These are phyloP conservation scores for Thermomucor indicae-seudaticae DNA, from an alignment of 371 early-diverging fungal species.

Conservation along the genomic window DNA sequence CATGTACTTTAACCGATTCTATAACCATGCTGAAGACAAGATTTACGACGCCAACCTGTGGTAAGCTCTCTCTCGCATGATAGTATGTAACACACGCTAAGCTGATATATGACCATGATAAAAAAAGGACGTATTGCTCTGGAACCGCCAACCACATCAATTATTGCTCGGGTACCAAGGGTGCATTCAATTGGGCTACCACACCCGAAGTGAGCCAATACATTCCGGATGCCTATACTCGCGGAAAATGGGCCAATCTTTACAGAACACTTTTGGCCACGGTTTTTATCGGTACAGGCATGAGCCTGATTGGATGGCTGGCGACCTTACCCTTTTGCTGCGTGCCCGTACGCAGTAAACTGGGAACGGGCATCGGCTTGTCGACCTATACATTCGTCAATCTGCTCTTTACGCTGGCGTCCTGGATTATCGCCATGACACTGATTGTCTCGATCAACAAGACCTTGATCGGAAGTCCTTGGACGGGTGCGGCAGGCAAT, in stretches of 20 bases:
- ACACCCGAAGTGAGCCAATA: slow-evolving; percentile 23
- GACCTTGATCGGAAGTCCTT: slow-evolving; percentile 9
- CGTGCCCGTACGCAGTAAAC: slow-evolving; percentile 11
- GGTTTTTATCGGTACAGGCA: slow-evolving; percentile 23
- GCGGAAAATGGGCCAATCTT: slow-evolving; percentile 2
- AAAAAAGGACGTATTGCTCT: not conserved
- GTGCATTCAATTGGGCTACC: slow-evolving; percentile 36
- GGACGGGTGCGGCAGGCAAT: slow-evolving; percentile 27
- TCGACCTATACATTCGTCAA: slow-evolving; percentile 22
- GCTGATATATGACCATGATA: not conserved
- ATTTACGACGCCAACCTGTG: slow-evolving; percentile 10
- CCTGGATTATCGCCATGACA: slow-evolving; percentile 23
- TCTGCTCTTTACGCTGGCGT: slow-evolving; percentile 25
- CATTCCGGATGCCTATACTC: slow-evolving; percentile 7
- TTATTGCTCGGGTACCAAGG: too few species aligned
- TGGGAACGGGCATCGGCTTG: slow-evolving; percentile 18
- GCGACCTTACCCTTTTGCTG: slow-evolving; percentile 28
- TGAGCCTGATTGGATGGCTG: slow-evolving; percentile 33
- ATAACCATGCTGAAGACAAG: slow-evolving; percentile 9
- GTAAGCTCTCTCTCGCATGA: slow-evolving; percentile 3
- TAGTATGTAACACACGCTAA: not conserved
- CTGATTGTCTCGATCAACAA: slow-evolving; percentile 17
- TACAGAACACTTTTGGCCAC: slow-evolving; percentile 35
- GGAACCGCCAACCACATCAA: not conserved
- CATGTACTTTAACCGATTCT: slow-evolving; percentile 21